Evolutionary conservation across 768 basidiomycete species (phyloP).

Genomic region (Amanita exitialis): DNA sequence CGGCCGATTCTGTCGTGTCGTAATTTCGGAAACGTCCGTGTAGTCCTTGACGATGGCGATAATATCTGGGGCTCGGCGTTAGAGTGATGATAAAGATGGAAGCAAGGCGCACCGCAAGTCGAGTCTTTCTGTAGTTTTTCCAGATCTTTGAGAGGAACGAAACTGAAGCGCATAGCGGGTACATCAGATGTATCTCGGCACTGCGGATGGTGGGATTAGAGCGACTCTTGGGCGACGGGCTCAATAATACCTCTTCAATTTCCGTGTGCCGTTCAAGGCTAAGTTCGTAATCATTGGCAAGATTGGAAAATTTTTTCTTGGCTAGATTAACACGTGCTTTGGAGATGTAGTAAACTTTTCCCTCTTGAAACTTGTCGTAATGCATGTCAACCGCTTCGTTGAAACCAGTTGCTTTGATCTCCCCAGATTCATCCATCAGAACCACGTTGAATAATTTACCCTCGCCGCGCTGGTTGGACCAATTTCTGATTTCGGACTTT

Average conservation of each 20-base stretch:
- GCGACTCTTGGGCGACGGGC: background rate
- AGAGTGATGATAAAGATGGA: conserved; percentile 7
- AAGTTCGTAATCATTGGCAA: conserved; percentile 91
- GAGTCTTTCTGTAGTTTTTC: conserved; percentile 65
- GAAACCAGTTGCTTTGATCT: conserved; percentile 88
- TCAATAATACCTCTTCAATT: conserved; percentile 61
- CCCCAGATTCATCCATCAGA: conserved; percentile 90
- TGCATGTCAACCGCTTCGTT: conserved; percentile 77
- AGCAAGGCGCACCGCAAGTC: conserved; percentile 59
- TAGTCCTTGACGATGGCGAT: conserved; percentile 80
- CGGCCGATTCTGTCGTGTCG: conserved; percentile 51
- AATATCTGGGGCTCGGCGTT: conserved; percentile 48
- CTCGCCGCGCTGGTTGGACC: conserved; percentile 84
- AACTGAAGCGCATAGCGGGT: conserved; percentile 79
- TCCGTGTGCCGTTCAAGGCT: conserved; percentile 76
- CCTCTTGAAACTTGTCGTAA: conserved; percentile 80
- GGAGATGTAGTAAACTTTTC: conserved; percentile 87
- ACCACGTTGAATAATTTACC: conserved; percentile 92
- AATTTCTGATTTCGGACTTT: conserved; percentile 84
- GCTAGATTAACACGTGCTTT: conserved; percentile 90
- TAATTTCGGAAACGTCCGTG: conserved; percentile 57
- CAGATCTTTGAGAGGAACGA: conserved; percentile 56
- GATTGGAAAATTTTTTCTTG: conserved; percentile 91
- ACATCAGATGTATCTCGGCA: conserved; percentile 70
- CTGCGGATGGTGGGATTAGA: conserved; percentile 26